phyloP scores from a whole-genome alignment of 139 green algal species.

The Asterochloris erici region DNA sequence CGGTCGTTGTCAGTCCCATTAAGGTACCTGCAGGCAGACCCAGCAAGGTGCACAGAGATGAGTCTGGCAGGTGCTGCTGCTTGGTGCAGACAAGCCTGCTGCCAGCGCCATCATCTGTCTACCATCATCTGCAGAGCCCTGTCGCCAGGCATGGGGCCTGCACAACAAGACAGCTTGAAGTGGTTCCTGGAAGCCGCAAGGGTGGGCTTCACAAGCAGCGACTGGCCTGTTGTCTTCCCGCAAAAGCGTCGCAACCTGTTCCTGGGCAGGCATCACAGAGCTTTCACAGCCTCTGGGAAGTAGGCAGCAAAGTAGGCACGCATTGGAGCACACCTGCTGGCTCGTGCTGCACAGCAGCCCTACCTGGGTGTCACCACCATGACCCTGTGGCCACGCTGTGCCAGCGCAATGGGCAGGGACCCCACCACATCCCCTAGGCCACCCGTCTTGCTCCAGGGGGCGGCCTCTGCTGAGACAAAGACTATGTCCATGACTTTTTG shows the following conservation, averaged over 20 bases:
- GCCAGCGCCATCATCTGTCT: too few relatives aligned
- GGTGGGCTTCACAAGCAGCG: too few relatives aligned
- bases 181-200: too few relatives aligned
- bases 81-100: neutral
- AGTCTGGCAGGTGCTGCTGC: neutral
- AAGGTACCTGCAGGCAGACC: constrained; percentile 28
- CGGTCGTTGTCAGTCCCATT: constrained; percentile 33
- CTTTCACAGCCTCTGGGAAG: too few relatives aligned
- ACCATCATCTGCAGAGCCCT: too few relatives aligned
- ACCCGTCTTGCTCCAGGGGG: constrained; percentile 89
- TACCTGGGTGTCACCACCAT: constrained; percentile 63
- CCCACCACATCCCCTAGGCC: constrained; percentile 89
- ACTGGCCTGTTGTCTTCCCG: too few relatives aligned
- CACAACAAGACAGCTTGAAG: too few relatives aligned
- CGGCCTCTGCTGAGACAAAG: constrained; percentile 52
- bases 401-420: constrained; percentile 64
- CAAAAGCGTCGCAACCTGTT: too few relatives aligned
- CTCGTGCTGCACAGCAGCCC: too few relatives aligned
- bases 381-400: constrained; percentile 65
- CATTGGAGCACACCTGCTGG: too few relatives aligned
- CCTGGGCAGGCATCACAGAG: too few relatives aligned
- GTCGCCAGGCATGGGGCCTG: neutral
- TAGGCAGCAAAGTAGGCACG: too few relatives aligned
- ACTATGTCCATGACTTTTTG: constrained; percentile 43
- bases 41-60: neutral